Conservation (phyloP, 2,329 filamentous ascomycete genomes). For the Trichophyton mentagrophytes region DNA sequence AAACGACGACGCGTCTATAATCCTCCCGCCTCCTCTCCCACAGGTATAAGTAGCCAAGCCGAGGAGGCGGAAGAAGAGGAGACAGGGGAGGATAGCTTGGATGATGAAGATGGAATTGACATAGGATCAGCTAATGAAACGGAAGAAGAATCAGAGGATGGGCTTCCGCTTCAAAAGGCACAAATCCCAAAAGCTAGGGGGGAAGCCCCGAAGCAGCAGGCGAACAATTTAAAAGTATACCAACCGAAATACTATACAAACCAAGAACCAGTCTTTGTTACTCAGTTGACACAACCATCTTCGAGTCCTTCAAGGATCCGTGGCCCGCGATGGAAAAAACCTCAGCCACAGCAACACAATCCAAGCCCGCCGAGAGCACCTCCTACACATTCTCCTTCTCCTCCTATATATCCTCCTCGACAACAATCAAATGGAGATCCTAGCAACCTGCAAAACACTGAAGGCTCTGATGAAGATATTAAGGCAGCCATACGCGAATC, state of each 20-base stretch:
- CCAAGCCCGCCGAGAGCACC: neutral
- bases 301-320: slow-evolving; percentile 41
- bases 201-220: neutral
- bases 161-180: neutral
- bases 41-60: neutral
- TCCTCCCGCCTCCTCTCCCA: neutral
- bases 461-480: slow-evolving; percentile 22
- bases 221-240: slow-evolving; percentile 20
- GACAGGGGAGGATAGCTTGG: neutral
- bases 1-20: slow-evolving; percentile 25
- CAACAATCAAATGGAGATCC: neutral
- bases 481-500: slow-evolving; percentile 30
- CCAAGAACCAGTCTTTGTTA: slow-evolving; percentile 36
- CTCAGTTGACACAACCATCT: slow-evolving; percentile 35
- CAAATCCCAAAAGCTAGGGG: neutral
- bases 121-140: neutral
- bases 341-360: slow-evolving; percentile 15
- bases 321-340: slow-evolving; percentile 40
- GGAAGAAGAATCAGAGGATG: neutral
- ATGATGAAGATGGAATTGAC: neutral
- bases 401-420: neutral
- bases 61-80: neutral
- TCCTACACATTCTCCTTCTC: neutral
- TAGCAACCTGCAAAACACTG: slow-evolving; percentile 5
- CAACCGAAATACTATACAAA: slow-evolving; percentile 29